Base-by-base conservation (phyloP, 495 filamentous ascomycete genomes). In the Staphylotrichum longicolle region DNA sequence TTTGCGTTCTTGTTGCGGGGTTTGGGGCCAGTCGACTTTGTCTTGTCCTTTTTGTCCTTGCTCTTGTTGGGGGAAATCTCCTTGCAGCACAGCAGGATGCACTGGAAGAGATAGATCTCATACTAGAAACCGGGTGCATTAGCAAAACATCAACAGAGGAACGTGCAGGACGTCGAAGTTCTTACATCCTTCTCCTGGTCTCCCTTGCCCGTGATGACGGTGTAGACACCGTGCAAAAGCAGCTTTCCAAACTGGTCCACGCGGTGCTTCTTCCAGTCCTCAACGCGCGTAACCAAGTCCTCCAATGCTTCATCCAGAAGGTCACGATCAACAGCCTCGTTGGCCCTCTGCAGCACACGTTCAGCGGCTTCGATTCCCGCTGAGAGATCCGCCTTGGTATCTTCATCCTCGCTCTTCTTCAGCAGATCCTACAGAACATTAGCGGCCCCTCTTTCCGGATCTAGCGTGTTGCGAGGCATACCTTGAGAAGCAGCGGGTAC, bases 21-120 rank as follows among this genome's bases (percentile, higher is more conserved):
- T 69, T 89, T 93, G 8, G 72, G 69, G 3, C 57, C 65, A 2
- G 69, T 68, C n/a, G 76, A 71, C 58, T 70, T 73, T 12, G 77
- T 77, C 63, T 83, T 86, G 72, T 86, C 84, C 58, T 86, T 83
- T 50, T 85, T 77, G 2, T 88, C 82, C 72, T 91, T 91, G 73
- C 83, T 88, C 76, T 97, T 98, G 69, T 88, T 90, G 3, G 89
- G 87, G 55, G 89, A 88, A 47, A 93, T 81, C 68, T 98, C 94
- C 78, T 98, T 98, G 86, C 94, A 98, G 68, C 94, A 98, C 30
- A 98, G 85, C 27, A 98, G 82, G 54, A 98, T 98, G 63, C 86
- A 87, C 72, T 98, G 90, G 72, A 98, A 98, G 37, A 98, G 85
- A 74, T 96, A 98, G 55, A 98, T 96, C 68, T 94, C 92, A 72